Evolutionary conservation across 345 rosid species (phyloP), one percentile per base, ranked within the genome.

Genomic region (Eucalyptus coolabah): DNA sequence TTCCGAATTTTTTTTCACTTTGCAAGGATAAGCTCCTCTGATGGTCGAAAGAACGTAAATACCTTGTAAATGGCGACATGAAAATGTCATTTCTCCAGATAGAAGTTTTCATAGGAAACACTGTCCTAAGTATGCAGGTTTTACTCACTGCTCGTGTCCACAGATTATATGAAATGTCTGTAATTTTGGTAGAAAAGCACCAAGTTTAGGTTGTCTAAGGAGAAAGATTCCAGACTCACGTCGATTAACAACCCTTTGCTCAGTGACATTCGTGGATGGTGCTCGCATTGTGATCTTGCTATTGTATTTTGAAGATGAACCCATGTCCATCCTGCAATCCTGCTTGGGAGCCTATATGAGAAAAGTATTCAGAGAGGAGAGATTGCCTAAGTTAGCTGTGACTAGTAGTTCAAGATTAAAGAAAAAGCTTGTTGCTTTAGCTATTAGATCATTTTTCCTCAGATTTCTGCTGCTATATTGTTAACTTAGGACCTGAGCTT

Each of bases 291-390:
- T 89, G 32, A 93, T 89, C 91, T 91, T 94, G 94, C 88, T 92
- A 92, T 90, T 94, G 94, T 90, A 88, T 91, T 91, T 94, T 77
- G 99, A 96, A 28, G 99, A 94, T 83, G 98, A 95, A 77, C 98
- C 96, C 88, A 88, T 24, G 34, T 94, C 94, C 12, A 90, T 93
- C 89, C 94, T 94, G 92, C 92, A 91, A 63, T 96, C 96, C 9
- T 93, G 95, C 50, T 91, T 93, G 50, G 96, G 88, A 87, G 93
- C 92, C 97, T 96, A 86, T 9, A 82, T 37, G 21, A n/a, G 17
- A 47, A 45, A 45, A n/a, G 13, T 34, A 86, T 40, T 44, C 47
- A 45, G 6, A 34, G 80, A 24, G 24, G 51, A 47, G 28, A 37
- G 83, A 18, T 50, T 65, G 49, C 16, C 50, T 24, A 47, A 65